Evolutionary conservation across 2,329 filamentous ascomycete species (phyloP).

Genomic region (Colletotrichum sp.): DNA sequence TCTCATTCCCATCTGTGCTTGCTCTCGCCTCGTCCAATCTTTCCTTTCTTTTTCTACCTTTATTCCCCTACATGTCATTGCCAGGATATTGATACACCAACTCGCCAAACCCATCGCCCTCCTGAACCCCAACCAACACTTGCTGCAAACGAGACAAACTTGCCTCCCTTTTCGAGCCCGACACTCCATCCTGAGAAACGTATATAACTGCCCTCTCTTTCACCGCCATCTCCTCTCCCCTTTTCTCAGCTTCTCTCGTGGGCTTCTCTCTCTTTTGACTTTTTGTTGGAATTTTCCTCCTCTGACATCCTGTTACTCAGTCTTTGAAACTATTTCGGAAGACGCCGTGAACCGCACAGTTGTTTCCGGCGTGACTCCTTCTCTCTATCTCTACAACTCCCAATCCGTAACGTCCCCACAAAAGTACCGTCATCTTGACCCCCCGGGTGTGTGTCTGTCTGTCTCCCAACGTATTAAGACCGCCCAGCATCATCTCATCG

Average conservation of each 20-base stretch:
- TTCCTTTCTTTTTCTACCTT: conserved; percentile 16
- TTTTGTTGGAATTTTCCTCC: not conserved
- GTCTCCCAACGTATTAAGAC: not conserved
- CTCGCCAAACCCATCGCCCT: not conserved
- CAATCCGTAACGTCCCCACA: conserved; percentile 5
- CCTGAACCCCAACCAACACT: conserved; percentile 5
- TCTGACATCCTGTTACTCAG: not conserved
- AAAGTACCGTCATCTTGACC: conserved; percentile 18
- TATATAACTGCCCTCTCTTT: conserved; percentile 15
- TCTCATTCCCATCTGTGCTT: conserved; percentile 19
- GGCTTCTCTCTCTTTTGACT: not conserved
- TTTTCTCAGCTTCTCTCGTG: not conserved
- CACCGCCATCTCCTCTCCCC: conserved; percentile 1
- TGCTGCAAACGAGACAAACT: conserved; percentile 13
- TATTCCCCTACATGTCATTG: conserved; percentile 16
- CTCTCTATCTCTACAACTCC: not conserved
- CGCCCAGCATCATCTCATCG: not conserved
- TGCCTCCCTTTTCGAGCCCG: conserved; percentile 11
- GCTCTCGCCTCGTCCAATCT: conserved; percentile 20
- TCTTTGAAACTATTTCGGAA: not conserved
- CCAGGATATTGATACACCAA: conserved; percentile 19
- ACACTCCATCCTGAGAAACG: not conserved
- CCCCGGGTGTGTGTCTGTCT: not conserved
- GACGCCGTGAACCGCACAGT: not conserved
- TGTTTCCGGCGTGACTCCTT: conserved; percentile 4